Base-by-base conservation (phyloP, 2,329 filamentous ascomycete species). In the Exophiala spinifera region DNA sequence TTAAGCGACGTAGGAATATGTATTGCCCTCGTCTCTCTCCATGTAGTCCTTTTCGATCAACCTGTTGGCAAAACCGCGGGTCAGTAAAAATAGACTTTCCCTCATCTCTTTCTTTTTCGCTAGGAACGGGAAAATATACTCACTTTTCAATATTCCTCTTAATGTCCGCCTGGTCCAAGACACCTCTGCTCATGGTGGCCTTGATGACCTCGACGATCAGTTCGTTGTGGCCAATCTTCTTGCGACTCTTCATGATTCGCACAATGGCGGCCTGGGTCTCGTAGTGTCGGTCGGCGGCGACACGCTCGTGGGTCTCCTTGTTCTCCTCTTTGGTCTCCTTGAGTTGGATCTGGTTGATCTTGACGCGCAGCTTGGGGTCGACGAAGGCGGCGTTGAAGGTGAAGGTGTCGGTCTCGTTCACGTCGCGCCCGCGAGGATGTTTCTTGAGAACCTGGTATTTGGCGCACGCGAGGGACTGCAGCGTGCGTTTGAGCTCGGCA, bases 281-380 rank as follows among this genome's bases (percentile, higher is more conserved):
- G 66, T 95, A 96, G 67, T 96, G 90, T 47, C 94, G 79, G 68
- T 99, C 94, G 49, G 88, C 87, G 0, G 86, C 86, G 3, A 99
- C 89, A 40, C 90, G 83, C 71, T 96, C 87, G 71, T 97, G 91
- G 1, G 91, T 97, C 64, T 88, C 89, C 72, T 91, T 88, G 74
- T 96, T 96, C 73, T 99, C 94, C 67, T 92, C 88, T 65, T 88
- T 88, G 0, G 94, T 97, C 74, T 99, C 94, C 73, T 94, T 95
- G 47, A 96, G 81, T 73, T 99, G 94, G 64, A 99, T 94, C 73
- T 96, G 92, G 74, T 97, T 99, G 77, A 99, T 96, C 77, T 99
- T 99, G 74, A 99, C 86, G 53, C 91, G 85, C 72, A 89, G 88
- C 71, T 94, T 95, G 17, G 85, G 80, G 67, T 96, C 87, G 2